Evolutionary conservation across 768 basidiomycete species (phyloP).

Genomic region (Suillus weaverae): DNA sequence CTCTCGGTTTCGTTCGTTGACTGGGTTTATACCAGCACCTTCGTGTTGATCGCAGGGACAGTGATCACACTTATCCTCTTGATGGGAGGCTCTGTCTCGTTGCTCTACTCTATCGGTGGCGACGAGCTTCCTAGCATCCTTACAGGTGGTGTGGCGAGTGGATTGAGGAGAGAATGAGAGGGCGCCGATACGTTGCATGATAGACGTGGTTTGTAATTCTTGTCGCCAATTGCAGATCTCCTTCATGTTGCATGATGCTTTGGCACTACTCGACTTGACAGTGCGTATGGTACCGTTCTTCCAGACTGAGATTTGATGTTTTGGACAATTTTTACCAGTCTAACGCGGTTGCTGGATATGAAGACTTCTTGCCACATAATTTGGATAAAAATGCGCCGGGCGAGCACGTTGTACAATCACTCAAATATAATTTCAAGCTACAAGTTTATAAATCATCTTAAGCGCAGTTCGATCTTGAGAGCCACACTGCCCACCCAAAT

Average conservation of each 20-base stretch:
- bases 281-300: neutral
- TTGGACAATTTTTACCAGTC: neutral
- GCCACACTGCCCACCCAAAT: neutral
- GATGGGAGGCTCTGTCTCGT: constrained; percentile 62
- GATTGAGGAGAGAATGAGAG: constrained; percentile 52
- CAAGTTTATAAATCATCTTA: neutral
- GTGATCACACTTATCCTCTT: constrained; percentile 63
- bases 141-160: constrained; percentile 53
- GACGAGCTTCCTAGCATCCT: constrained; percentile 74
- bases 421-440: neutral
- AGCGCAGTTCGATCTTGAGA: neutral
- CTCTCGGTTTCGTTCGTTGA: neutral
- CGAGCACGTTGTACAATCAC: neutral
- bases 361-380: neutral
- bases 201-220: neutral
- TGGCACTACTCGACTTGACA: neutral
- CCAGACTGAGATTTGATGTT: neutral
- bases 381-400: neutral
- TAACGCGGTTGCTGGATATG: neutral
- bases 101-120: constrained; percentile 63
- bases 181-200: neutral
- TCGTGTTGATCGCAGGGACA: constrained; percentile 73
- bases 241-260: neutral
- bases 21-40: constrained; percentile 49
- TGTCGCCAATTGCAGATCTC: neutral